A percentile compares a stretch with the other conserved stretches of the same genome.
These are phyloP conservation scores for Trypanosoma avium DNA, from an alignment of 208 protist genomes.

Conservation along the genomic window DNA sequence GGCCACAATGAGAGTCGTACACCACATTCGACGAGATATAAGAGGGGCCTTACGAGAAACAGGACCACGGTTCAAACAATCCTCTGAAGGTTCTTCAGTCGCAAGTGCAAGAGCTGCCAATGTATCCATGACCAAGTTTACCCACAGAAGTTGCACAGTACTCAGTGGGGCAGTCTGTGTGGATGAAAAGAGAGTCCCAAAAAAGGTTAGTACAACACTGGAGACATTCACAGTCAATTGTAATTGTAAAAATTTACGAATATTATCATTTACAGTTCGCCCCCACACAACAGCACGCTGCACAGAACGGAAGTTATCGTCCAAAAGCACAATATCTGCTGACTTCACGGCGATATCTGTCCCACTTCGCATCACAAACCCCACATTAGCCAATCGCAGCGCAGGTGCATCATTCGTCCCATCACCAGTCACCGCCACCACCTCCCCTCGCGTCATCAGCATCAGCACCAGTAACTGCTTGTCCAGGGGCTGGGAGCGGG, in stretches of 20 bases:
- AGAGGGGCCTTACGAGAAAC: constrained; percentile 77
- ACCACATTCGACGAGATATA: constrained; percentile 83
- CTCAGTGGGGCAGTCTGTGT: constrained; percentile 77
- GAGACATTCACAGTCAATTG: constrained; percentile 98
- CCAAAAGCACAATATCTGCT: constrained; percentile 93
- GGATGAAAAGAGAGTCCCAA: constrained; percentile 84
- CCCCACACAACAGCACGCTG: constrained; percentile 94
- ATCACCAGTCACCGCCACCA: constrained; percentile 93
- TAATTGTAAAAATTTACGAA: constrained; percentile 98
- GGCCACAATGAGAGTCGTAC: constrained; percentile 60
- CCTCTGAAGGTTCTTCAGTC: constrained; percentile 94
- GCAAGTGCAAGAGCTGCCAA: constrained; percentile 96
- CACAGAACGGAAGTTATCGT: constrained; percentile 99
- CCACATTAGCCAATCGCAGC: constrained; percentile 95
- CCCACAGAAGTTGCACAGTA: constrained; percentile 98
- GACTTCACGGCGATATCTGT: constrained; percentile 96
- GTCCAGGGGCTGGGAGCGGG: constrained; percentile 82
- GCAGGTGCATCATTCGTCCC: constrained; percentile 98
- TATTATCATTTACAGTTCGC: constrained; percentile 89
- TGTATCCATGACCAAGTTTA: constrained; percentile 99
- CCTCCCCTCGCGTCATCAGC: constrained; percentile 75
- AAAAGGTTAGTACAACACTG: constrained; percentile 92
- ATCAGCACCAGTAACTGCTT: constrained; percentile 89
- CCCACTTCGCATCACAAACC: constrained; percentile 97
- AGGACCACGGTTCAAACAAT: constrained; percentile 64